These are phyloP conservation scores for Dothideomycetidae sp. DNA, from an alignment of 2,329 filamentous ascomycete species.

Conservation along the genomic window DNA sequence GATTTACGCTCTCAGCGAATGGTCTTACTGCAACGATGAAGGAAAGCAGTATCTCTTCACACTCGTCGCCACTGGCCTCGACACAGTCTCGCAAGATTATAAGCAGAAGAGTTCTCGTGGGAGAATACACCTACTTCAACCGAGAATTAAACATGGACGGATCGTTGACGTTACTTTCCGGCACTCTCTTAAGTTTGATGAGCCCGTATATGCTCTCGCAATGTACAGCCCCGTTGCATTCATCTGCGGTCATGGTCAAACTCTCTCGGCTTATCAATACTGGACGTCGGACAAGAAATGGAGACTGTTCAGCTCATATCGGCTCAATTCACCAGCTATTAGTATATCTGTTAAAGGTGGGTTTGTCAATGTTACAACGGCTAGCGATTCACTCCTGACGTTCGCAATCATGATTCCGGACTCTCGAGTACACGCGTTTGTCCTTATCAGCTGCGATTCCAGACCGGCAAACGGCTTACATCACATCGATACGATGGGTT, in stretches of 20 bases:
- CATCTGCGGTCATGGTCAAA: slow-evolving; percentile 31
- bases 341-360: slow-evolving; percentile 34
- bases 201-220: slow-evolving; percentile 43
- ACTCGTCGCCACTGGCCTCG: slow-evolving; percentile 40
- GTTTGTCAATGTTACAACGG: slow-evolving; percentile 41
- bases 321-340: slow-evolving; percentile 27
- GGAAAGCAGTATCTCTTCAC: slow-evolving; percentile 46
- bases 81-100: no score
- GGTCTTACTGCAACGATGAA: slow-evolving; percentile 34
- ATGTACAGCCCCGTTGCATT: slow-evolving; percentile 43
- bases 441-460: not conserved
- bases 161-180: slow-evolving; percentile 36
- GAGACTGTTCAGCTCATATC: slow-evolving; percentile 18
- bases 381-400: slow-evolving; percentile 38
- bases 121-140: slow-evolving; percentile 29
- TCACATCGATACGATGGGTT: no score
- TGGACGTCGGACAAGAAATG: slow-evolving; percentile 14
- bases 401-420: slow-evolving; percentile 23
- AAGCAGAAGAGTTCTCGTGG: slow-evolving; percentile 25
- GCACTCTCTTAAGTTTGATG: slow-evolving; percentile 32
- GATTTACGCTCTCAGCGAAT: slow-evolving; percentile 49
- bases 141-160: slow-evolving; percentile 26
- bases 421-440: not conserved
- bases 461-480: not conserved
- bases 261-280: slow-evolving; percentile 30